Evolutionary conservation across 768 basidiomycete species (phyloP).

Genomic region (Pleurotus tuoliensis): DNA sequence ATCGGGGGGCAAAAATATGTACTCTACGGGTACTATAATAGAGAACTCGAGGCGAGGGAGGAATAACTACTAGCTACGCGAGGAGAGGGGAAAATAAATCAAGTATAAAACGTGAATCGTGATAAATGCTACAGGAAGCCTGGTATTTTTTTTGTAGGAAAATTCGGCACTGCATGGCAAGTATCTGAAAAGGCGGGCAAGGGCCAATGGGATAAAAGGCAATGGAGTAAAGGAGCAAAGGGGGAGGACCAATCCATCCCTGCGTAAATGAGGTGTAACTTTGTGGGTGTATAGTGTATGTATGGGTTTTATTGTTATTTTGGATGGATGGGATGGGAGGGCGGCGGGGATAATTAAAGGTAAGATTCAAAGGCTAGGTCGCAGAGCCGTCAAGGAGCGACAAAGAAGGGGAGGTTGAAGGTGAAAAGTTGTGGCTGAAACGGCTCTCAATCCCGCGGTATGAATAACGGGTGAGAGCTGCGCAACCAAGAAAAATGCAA

Average conservation of each 20-base stretch:
- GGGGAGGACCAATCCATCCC: slow-evolving; percentile 4
- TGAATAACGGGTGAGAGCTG: slow-evolving; percentile 7
- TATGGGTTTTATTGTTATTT: neutral
- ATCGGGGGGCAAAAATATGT: neutral
- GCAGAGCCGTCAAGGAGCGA: slow-evolving; percentile 10
- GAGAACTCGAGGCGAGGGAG: neutral
- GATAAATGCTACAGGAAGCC: slow-evolving; percentile 10
- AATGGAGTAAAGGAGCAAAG: neutral
- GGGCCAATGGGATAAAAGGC: neutral
- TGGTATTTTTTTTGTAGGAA: slow-evolving; percentile 5
- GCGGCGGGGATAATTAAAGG: neutral
- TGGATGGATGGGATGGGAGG: neutral
- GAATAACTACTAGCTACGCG: neutral
- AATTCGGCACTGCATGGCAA: slow-evolving; percentile 2
- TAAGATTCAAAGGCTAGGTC: slow-evolving; percentile 6
- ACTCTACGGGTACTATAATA: slow-evolving; percentile 1
- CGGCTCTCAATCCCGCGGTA: slow-evolving; percentile 15
- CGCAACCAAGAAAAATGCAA: neutral
- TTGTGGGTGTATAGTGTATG: slow-evolving; percentile 1
- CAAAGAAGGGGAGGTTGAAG: slow-evolving; percentile 14
- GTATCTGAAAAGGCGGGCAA: neutral
- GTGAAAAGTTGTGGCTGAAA: slow-evolving; percentile 9
- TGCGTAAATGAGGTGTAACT: neutral
- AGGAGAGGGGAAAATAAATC: neutral
- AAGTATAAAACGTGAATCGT: neutral